A percentile compares a stretch with the other conserved stretches of the same genome.
phyloP scores from a whole-genome alignment of 2,329 filamentous ascomycete genomes.

The Fusarium sp. region DNA sequence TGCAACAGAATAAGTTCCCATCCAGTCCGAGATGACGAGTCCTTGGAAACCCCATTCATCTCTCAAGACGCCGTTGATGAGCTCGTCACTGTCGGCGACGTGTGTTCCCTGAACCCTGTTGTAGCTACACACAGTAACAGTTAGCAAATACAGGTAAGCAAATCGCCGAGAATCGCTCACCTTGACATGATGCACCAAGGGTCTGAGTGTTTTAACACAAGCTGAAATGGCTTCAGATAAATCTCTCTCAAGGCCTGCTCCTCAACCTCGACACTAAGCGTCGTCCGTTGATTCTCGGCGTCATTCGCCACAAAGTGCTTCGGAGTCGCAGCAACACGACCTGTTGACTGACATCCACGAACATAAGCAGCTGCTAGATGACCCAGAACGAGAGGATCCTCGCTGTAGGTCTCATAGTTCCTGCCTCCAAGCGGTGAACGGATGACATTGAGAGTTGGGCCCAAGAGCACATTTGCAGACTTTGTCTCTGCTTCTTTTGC shows the following conservation, averaged over 20 bases:
- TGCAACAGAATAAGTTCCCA: not conserved
- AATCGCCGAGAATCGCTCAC: not conserved
- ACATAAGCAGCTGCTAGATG: not conserved
- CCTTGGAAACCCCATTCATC: not conserved
- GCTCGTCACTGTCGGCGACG: not conserved
- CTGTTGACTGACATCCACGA: not conserved
- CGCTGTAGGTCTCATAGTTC: not conserved
- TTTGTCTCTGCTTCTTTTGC: constrained; percentile 1
- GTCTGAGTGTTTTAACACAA: not conserved
- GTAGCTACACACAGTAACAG: not conserved
- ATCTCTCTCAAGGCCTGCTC: not conserved
- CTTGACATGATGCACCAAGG: not conserved
- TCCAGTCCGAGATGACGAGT: not conserved
- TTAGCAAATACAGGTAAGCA: not conserved
- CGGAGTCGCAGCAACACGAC: not conserved
- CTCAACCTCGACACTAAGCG: not conserved
- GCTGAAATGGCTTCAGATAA: not conserved
- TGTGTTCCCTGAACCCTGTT: not conserved
- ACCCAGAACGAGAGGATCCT: not conserved
- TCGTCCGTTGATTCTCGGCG: not conserved
- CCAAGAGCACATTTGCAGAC: not conserved
- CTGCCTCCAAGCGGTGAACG: not conserved
- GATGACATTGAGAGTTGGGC: not conserved
- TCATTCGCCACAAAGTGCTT: constrained; percentile 4
- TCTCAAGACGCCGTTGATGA: not conserved